Base-by-base conservation (phyloP, 1,284 basidiomycete genomes). In the Rhodotorula mucilaginosa region DNA sequence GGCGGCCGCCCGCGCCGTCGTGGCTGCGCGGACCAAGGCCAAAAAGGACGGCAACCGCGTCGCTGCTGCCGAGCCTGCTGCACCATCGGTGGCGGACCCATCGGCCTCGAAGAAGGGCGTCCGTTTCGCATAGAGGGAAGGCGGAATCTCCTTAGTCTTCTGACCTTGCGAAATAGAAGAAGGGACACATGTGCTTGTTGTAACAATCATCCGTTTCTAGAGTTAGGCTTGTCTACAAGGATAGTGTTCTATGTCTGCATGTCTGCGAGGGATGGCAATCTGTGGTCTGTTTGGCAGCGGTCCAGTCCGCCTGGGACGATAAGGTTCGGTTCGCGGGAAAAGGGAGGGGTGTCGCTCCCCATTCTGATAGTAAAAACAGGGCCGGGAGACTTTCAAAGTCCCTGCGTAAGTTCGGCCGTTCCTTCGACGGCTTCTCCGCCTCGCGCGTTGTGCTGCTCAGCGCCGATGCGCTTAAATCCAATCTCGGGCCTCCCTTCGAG, bases 1-100 rank as follows among this genome's bases (percentile, higher is more conserved):
- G 73, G 67, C 72, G 6, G 71, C 69, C 6, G 74, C 74, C 1
- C 68, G 71, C 15, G 67, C 62, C 1, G 52, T 75, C 31, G 69
- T 75, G 13, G 58, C 68, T 0, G 71, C 67, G 6, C 73, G 70
- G 3, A 52, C 51, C 1, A 72, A 69, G 29, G 69, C 65, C 15
- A 72, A 75, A 46, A 75, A 73, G 63, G 67, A 70, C 16, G 51
- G 48, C 26, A 60, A 64, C 34, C 62, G 58, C 1, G 67, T 61
- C 1, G 26, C 23, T 0, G 34, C 65, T 2, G 65, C 59, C 12
- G 69, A 67, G 34, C 56, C 60, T 1, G 52, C 60, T 12, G 49
- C 54, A 3, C 7, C 59, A 16, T 31, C 54, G 13, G 54, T 29
- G 26, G 54, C 54, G 6, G 13, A n/a, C 26, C 12, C 56, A 0